Conservation (phyloP, 768 basidiomycete genomes). For the Lactifluus subvellereus region DNA sequence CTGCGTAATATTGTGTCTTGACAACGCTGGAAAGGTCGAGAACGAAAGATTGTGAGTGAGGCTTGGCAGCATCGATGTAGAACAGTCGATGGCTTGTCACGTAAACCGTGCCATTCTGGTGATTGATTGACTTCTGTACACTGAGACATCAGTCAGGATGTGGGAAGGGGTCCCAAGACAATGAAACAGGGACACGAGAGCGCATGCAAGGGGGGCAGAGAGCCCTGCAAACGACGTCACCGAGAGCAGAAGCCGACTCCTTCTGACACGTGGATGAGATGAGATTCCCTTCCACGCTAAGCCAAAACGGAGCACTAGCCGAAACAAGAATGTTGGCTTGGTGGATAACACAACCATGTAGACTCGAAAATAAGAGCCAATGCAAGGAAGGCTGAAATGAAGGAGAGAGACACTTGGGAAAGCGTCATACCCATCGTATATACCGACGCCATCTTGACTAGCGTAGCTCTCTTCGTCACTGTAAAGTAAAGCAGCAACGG, state of each 20-base stretch:
- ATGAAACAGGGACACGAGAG: not conserved
- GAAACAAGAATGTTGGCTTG: not conserved
- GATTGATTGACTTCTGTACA: conserved; percentile 70
- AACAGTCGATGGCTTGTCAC: conserved; percentile 82
- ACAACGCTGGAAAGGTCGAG: conserved; percentile 58
- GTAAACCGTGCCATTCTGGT: conserved; percentile 68
- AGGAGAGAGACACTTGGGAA: not conserved
- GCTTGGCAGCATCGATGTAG: conserved; percentile 56
- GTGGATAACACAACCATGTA: too few species aligned
- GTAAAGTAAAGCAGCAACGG: conserved; percentile 69
- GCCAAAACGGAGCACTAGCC: not conserved
- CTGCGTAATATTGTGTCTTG: conserved; percentile 84
- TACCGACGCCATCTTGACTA: conserved; percentile 74
- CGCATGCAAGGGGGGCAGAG: not conserved
- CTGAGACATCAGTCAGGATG: conserved; percentile 41
- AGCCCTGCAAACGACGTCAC: not conserved
- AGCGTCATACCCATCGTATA: conserved; percentile 80
- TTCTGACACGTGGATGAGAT: not conserved
- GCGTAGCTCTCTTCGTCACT: conserved; percentile 72
- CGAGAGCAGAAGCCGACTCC: not conserved
- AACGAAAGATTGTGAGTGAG: conserved; percentile 54
- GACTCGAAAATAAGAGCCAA: too few species aligned
- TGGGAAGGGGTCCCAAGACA: not conserved
- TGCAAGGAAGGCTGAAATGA: not conserved
- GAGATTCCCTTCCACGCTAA: not conserved